Evolutionary conservation across 2,329 filamentous ascomycete genomes (phyloP), one percentile per base, ranked within the genome.

Genomic region (Xylariaceae sp.): DNA sequence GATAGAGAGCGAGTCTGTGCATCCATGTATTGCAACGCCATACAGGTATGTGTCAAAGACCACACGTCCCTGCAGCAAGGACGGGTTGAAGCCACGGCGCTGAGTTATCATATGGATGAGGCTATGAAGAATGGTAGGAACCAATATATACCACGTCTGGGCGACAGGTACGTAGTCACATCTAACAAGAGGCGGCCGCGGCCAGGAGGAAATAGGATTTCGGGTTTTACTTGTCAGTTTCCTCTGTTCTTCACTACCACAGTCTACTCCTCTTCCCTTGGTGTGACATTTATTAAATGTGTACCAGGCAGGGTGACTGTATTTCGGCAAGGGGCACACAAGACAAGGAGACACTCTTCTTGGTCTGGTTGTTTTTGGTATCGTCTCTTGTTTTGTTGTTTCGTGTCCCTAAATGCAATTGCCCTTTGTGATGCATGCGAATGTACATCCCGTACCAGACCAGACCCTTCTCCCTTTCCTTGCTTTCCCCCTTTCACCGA

Each of bases 391-490:
- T 40, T n/a, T 36, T 40, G 36, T 28, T 33, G 32, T 44, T 7
- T 24, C 21, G 21, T 45, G 39, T 46, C 38, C 40, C 38, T 43
- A 48, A 46, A 48, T 46, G 43, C 43, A 43, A 43, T 46, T 48
- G 43, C 43, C 52, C 51, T 54, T 55, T 51, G 52, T 47, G 50
- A 55, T 54, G 50, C 44, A 59, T 56, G 55, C 53, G 48, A 57
- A 53, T 53, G 34, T 58, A 58, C 56, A 60, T 58, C 55, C 56
- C 56, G 55, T 53, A 55, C 51, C 53, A 56, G 36, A 46, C 42
- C 46, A 46, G 40, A 43, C 34, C 46, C 23, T 40, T 41, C 35
- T 41, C 37, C 46, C 35, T 41, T 43, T 43, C 46, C 43, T 40
- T 46, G 40, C 43, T 54, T 52, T 46, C 50, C 56, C 55, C 51